Conservation (phyloP, 768 basidiomycete genomes). For the Lactarius evosmus region DNA sequence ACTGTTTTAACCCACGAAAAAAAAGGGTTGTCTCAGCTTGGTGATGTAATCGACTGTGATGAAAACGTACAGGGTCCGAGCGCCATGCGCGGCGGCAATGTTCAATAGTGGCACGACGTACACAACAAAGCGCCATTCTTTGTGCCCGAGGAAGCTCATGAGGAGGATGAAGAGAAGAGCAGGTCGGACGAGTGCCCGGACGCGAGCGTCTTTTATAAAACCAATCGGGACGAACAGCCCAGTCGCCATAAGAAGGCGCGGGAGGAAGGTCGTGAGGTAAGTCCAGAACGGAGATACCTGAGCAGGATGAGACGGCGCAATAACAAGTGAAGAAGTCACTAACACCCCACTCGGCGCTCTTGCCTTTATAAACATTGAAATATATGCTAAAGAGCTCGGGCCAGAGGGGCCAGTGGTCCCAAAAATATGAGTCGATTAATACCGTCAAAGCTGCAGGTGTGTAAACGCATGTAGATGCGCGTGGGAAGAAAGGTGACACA, state of each 20-base stretch:
- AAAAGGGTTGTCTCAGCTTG: background rate
- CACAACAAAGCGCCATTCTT: slow-evolving; percentile 96
- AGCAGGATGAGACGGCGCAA: slow-evolving; percentile 6
- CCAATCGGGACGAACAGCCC: slow-evolving; percentile 61
- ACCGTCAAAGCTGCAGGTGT: slow-evolving; percentile 51
- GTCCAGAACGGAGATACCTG: slow-evolving; percentile 67
- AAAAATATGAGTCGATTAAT: slow-evolving; percentile 81
- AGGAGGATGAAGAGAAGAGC: slow-evolving; percentile 51
- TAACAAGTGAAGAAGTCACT: slow-evolving; percentile 33
- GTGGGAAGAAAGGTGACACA: slow-evolving; percentile 31
- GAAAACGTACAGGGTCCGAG: slow-evolving; percentile 57
- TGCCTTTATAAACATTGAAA: slow-evolving; percentile 87
- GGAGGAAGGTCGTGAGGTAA: slow-evolving; percentile 67
- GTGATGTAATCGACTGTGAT: background rate
- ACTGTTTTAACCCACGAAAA: slow-evolving; percentile 34
- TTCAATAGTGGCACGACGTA: slow-evolving; percentile 85
- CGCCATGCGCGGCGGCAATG: slow-evolving; percentile 67
- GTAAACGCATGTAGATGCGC: background rate
- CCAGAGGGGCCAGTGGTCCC: slow-evolving; percentile 73
- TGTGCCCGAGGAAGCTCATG: slow-evolving; percentile 82
- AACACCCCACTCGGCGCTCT: slow-evolving; percentile 91
- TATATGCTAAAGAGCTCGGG: slow-evolving; percentile 77
- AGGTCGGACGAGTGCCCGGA: slow-evolving; percentile 51
- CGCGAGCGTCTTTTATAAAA: slow-evolving; percentile 43
- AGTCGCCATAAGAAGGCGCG: slow-evolving; percentile 70